These are phyloP conservation scores for Nectriaceae sp. DNA, from an alignment of 2,329 filamentous ascomycete species.

Conservation along the genomic window DNA sequence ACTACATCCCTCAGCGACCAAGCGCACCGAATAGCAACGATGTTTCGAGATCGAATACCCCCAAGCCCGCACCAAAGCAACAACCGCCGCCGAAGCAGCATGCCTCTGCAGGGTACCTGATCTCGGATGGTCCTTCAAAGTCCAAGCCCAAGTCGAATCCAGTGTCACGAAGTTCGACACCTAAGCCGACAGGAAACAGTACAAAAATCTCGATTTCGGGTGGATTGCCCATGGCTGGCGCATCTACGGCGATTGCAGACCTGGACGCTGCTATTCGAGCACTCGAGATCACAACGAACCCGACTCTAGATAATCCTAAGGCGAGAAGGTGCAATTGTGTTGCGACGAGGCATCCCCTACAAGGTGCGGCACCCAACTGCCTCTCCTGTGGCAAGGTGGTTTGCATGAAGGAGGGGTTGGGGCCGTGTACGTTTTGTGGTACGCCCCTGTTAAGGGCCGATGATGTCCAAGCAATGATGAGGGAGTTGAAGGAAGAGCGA, in stretches of 20 bases:
- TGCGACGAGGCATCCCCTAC: conserved; percentile 81
- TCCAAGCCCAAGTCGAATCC: conserved; percentile 57
- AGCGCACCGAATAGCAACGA: conserved; percentile 42
- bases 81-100: conserved; percentile 53
- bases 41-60: conserved; percentile 39
- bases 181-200: conserved; percentile 53
- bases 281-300: conserved; percentile 91
- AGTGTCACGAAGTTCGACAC: conserved; percentile 53
- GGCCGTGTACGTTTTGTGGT: conserved; percentile 90
- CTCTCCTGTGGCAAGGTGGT: conserved; percentile 91
- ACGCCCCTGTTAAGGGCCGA: conserved; percentile 68
- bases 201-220: conserved; percentile 75
- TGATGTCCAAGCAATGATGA: conserved; percentile 85
- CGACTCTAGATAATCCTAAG: conserved; percentile 57
- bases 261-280: conserved; percentile 81
- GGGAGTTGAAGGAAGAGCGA: conserved; percentile 79
- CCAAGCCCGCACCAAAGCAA: conserved; percentile 29
- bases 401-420: conserved; percentile 90
- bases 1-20: conserved; percentile 66
- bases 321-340: conserved; percentile 83
- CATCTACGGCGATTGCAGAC: conserved; percentile 71
- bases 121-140: conserved; percentile 71
- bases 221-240: conserved; percentile 79
- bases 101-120: conserved; percentile 72
- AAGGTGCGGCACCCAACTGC: conserved; percentile 92